phyloP scores from a whole-genome alignment of 2,329 filamentous ascomycete species.

The Hansfordia pulvinata region DNA sequence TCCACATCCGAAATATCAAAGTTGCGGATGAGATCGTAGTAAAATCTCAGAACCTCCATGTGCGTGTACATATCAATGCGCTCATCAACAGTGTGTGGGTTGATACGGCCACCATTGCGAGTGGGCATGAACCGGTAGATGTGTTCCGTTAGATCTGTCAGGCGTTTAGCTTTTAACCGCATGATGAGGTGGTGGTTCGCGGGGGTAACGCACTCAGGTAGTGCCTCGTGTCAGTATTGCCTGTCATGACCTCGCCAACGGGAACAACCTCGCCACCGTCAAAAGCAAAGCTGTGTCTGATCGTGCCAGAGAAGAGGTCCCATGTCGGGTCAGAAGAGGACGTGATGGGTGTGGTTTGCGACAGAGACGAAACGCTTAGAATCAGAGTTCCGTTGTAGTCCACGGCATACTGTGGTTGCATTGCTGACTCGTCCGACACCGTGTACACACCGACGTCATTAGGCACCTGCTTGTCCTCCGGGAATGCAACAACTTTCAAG shows the following conservation, averaged over 20 bases:
- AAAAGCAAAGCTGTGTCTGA: slow-evolving; percentile 20
- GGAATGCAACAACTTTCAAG: slow-evolving; percentile 31
- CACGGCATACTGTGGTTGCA: slow-evolving; percentile 1
- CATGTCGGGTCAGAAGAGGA: slow-evolving; percentile 9
- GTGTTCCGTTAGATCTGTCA: slow-evolving; percentile 17
- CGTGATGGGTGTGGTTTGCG: slow-evolving; percentile 2
- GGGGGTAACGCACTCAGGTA: slow-evolving; percentile 11
- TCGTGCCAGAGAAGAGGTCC: slow-evolving; percentile 18
- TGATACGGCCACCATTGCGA: slow-evolving; percentile 16
- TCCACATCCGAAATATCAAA: too few species aligned
- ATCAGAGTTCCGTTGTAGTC: slow-evolving; percentile 25
- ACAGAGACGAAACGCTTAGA: slow-evolving; percentile 19
- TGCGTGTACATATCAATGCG: slow-evolving; percentile 22
- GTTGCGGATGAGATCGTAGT: slow-evolving; percentile 22
- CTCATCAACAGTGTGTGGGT: slow-evolving; percentile 24
- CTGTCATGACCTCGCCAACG: slow-evolving; percentile 21
- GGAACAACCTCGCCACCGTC: slow-evolving; percentile 19
- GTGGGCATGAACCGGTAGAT: slow-evolving; percentile 24
- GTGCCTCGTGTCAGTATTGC: slow-evolving; percentile 22
- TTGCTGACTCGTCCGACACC: neutral
- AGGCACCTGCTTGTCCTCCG: slow-evolving; percentile 18
- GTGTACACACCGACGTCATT: too few species aligned
- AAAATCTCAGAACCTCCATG: slow-evolving; percentile 22
- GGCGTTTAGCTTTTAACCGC: too few species aligned
- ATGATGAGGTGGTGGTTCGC: too few species aligned